Evolutionary conservation across 768 basidiomycete genomes (phyloP), one percentile per base, ranked within the genome.

Genomic region (Crucibulum laeve): DNA sequence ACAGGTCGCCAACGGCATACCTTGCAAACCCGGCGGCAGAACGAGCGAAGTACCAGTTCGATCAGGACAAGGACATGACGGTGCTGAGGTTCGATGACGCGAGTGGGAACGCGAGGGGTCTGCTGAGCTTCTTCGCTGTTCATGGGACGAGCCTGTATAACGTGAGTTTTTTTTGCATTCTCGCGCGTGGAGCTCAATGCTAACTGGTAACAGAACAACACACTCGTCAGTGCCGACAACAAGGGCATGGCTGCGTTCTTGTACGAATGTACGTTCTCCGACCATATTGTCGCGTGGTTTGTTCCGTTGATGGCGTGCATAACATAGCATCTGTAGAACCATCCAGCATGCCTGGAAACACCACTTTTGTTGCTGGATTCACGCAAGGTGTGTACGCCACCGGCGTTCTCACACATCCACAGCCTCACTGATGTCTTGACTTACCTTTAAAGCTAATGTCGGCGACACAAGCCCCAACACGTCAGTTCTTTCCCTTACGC

Each of bases 211-310:
- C 49, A 88, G 84, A 91, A 90, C 56, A 90, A 88, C 49, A 88
- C 87, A 1, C 66, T 89, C n/a, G 75, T 90, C 23, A 88, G 85
- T 59, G 63, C 74, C 3, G 88, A 90, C 61, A 90, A 90, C 67
- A 90, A 91, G 59, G 88, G 88, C 30, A 88, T 90, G 85, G 86
- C 87, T 3, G 86, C 86, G 5, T 83, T 77, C 59, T 57, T 89
- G 14, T 91, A 87, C 47, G 88, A 90, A 71, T 65, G 83, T 84
- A 45, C 39, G 73, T 44, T 1, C 39, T 44, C 42, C 25, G 14
- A 6, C 22, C 18, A n/a, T 22, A 38, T 41, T 19, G n/a, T 18
- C 40, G 32, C 37, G 14, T 40, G 6, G 23, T 21, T 28, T 33
- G 21, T 23, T 26, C n/a, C 17, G 23, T 30, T 23, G 25, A 38